phyloP scores from a whole-genome alignment of 2,329 filamentous ascomycete species.

The Penicillium paneum region DNA sequence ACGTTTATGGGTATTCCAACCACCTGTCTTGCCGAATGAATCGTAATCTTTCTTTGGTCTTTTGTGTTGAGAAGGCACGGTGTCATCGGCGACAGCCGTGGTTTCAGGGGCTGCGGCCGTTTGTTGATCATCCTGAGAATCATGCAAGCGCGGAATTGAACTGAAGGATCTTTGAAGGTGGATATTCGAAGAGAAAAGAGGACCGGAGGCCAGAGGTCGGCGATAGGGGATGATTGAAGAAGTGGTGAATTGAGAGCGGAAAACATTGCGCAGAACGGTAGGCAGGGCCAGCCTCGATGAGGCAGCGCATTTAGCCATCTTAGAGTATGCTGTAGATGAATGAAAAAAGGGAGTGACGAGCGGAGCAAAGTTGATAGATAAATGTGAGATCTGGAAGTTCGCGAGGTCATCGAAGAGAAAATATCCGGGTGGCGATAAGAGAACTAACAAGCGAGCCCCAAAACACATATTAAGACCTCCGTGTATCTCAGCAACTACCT shows the following conservation, averaged over 20 bases:
- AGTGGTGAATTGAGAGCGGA: conserved; percentile 22
- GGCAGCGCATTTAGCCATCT: conserved; percentile 26
- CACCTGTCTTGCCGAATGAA: not conserved
- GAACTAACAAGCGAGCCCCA: not conserved
- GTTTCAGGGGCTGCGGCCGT: not conserved
- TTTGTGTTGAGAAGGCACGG: not conserved
- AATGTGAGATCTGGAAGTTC: not conserved
- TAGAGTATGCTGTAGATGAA: not conserved
- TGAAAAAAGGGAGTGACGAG: not conserved
- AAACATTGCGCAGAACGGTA: conserved; percentile 23
- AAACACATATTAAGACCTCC: no score
- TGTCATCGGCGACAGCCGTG: not conserved
- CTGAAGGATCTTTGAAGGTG: not conserved
- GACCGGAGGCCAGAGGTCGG: conserved; percentile 1
- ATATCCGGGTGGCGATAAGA: conserved; percentile 12
- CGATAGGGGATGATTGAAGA: conserved; percentile 2
- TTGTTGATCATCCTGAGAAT: not conserved
- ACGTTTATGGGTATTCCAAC: not conserved
- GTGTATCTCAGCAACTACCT: no score
- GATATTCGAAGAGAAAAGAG: not conserved
- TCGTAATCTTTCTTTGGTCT: not conserved
- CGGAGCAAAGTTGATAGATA: conserved; percentile 4
- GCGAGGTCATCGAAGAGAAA: not conserved
- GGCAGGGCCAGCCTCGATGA: conserved; percentile 29
- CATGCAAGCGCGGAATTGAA: not conserved